A percentile compares a stretch with the other conserved stretches of the same genome.
These are phyloP conservation scores for Podila epigama DNA, from an alignment of 192 early-diverging fungal species.

Conservation along the genomic window DNA sequence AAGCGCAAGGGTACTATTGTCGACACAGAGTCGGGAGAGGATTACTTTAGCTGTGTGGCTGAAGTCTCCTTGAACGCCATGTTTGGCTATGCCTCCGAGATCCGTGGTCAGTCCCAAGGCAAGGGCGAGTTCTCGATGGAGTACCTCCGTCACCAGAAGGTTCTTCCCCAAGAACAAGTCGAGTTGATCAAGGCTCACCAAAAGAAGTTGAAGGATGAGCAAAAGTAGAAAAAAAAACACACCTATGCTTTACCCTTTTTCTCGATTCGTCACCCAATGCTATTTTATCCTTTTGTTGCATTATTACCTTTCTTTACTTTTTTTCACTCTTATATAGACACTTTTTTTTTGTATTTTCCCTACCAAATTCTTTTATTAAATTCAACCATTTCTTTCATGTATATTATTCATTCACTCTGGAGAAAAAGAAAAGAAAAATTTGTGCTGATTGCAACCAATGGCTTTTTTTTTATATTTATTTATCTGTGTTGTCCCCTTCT, in stretches of 20 bases:
- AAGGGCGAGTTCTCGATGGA: constrained; percentile 99
- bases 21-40: constrained; percentile 92
- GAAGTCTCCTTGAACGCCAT: constrained; percentile 97
- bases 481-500: no score
- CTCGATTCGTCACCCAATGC: no score
- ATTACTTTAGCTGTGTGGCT: constrained; percentile 84
- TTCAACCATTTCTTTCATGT: not conserved
- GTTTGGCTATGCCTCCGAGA: constrained; percentile 98
- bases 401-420: no score
- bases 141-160: constrained; percentile 87
- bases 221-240: constrained; percentile 27
- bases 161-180: constrained; percentile 81
- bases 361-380: not conserved
- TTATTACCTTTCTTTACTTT: not conserved
- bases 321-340: not conserved
- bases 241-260: not conserved
- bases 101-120: constrained; percentile 82
- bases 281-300: not conserved
- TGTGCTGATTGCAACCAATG: not conserved
- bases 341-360: not conserved
- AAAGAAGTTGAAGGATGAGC: constrained; percentile 65
- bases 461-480: not conserved
- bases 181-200: constrained; percentile 89
- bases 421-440: no score
- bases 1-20: constrained; percentile 96